Evolutionary conservation across 2,329 filamentous ascomycete species (phyloP).

Genomic region (Diaporthe helianthi): DNA sequence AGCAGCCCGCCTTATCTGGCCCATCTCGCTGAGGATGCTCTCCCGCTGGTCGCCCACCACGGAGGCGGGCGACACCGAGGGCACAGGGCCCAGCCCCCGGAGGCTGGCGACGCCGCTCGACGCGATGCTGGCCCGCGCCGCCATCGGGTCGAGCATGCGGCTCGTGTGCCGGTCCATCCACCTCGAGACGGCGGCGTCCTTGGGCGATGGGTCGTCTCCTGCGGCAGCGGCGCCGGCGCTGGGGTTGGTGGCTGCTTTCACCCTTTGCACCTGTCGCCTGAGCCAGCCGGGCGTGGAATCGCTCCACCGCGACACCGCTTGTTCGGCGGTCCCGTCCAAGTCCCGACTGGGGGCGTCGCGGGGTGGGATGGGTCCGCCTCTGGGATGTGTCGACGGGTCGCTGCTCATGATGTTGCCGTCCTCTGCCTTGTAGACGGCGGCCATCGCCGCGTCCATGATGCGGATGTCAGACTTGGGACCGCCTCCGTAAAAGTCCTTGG

Average conservation of each 20-base stretch:
- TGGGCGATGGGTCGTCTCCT: not conserved
- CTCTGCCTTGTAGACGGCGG: conserved; percentile 13
- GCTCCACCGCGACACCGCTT: conserved; percentile 7
- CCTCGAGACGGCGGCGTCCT: conserved; percentile 7
- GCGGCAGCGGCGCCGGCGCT: not conserved
- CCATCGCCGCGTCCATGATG: conserved; percentile 8
- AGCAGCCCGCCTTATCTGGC: conserved; percentile 9
- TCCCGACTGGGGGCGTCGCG: not conserved
- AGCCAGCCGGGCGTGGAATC: conserved; percentile 16
- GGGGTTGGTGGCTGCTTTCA: not conserved
- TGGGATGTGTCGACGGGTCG: not conserved
- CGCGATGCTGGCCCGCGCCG: conserved; percentile 21
- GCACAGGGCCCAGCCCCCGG: conserved; percentile 1
- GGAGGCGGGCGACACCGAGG: conserved; percentile 18
- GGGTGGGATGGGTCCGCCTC: not conserved
- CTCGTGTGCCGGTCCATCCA: conserved; percentile 27
- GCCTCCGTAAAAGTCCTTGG: not conserved
- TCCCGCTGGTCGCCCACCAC: conserved; percentile 10
- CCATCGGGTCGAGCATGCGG: conserved; percentile 29
- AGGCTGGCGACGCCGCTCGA: conserved; percentile 11
- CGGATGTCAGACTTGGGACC: conserved; percentile 19
- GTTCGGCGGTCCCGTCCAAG: not conserved
- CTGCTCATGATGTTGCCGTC: not conserved
- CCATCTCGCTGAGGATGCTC: conserved; percentile 27
- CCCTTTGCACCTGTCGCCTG: conserved; percentile 17